Base-by-base conservation (phyloP, 2,329 filamentous ascomycete genomes). In the Trichoderma semiorbis region DNA sequence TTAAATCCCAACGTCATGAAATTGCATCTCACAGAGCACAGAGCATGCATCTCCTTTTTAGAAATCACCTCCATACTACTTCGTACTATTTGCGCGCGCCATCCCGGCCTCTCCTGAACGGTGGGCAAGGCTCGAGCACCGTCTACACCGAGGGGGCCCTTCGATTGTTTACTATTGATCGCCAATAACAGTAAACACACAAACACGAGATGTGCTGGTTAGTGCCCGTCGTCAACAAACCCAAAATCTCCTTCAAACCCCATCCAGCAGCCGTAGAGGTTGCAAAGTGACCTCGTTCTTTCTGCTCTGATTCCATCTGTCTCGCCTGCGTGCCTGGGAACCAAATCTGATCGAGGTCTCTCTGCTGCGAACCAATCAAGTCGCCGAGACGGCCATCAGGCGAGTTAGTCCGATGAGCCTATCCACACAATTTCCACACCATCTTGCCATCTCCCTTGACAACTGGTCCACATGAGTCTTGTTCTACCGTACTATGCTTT, bases 361-460 rank as follows among this genome's bases (percentile, higher is more conserved):
- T 6, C 18, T 60, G 3, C 57, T 26, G 16, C 11, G 7, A n/a
- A 21, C 57, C 57, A 60, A 60, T 60, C 62, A 53, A 10, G 39
- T 16, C 36, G 5, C 8, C 8, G 2, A 47, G 34, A 50, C 36
- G 34, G n/a, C 34, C 24, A 14, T 62, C 60, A 62, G 60, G 60
- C 60, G 32, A 62, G n/a, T 26, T 62, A 34, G n/a, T 26, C 12
- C 60, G 34, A 43, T 43, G 60, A 62, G 60, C 32, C 60, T 62
- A 62, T 62, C 60, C 60, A 62, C 60, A 62, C 58, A 62, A 36
- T 62, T 62, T 62, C 58, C 32, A 62, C 58, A 62, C 34, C 21
- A 47, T 36, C 61, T 53, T 53, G 47, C 24, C 43, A 65, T 65
- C 62, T 43, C 62, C 62, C 60, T 62, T 60, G 57, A 60, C 57